Evolutionary conservation across 202 grass and related monocot genomes (phyloP).

Genomic region (Cymbopogon flexuosus): DNA sequence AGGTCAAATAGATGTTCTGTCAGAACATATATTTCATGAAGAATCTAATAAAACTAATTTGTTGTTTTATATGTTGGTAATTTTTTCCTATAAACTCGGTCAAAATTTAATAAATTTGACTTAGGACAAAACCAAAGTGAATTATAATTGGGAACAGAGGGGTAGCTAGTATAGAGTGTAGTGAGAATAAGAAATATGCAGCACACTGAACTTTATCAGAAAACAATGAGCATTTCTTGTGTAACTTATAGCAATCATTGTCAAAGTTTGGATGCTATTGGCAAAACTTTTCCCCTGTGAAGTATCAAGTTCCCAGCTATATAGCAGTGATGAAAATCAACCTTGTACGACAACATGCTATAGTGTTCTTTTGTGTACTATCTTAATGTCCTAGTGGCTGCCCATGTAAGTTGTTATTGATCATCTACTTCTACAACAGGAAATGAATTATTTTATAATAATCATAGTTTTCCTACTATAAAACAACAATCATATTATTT

Average conservation of each 20-base stretch:
- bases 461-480: neutral
- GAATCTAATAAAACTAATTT: neutral
- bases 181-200: neutral
- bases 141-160: neutral
- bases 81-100: neutral
- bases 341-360: neutral
- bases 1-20: neutral
- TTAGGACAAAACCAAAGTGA: neutral
- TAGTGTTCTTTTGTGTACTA: neutral
- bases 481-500: neutral
- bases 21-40: neutral
- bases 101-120: neutral
- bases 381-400: neutral
- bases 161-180: neutral
- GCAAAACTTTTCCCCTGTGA: neutral
- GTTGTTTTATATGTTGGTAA: neutral
- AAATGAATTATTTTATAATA: neutral
- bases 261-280: neutral
- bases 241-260: neutral
- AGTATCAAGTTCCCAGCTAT: neutral
- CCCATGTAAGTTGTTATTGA: neutral
- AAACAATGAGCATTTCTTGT: neutral
- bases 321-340: neutral
- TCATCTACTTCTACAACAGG: neutral
- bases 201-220: neutral